A percentile compares a stretch with the other conserved stretches of the same genome.
Evolutionary conservation across 1,139 yeast species (phyloP).

Genomic region (Hansenula anomala): DNA sequence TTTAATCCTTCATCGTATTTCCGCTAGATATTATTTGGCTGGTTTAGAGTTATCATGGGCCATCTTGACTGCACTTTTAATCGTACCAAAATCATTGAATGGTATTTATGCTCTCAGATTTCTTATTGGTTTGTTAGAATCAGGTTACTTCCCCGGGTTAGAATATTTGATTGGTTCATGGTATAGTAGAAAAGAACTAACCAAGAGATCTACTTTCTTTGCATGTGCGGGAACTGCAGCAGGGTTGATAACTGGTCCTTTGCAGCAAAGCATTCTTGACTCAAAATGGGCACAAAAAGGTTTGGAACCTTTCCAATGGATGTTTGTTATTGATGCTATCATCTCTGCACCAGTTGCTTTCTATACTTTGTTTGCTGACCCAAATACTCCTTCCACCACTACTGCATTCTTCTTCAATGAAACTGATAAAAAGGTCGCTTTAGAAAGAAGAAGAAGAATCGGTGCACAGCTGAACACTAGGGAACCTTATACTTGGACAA

Average conservation of each 20-base stretch:
- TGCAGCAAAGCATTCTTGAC: conserved; percentile 37
- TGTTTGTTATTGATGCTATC: conserved; percentile 46
- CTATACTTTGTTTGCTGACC: conserved; percentile 35
- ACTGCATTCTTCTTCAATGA: conserved; percentile 30
- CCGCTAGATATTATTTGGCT: conserved; percentile 39
- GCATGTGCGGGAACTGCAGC: conserved; percentile 42
- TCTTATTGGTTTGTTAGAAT: conserved; percentile 47
- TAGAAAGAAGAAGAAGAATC: conserved; percentile 33
- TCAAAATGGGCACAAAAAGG: conserved; percentile 29
- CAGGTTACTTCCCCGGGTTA: conserved; percentile 52
- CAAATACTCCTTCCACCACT: conserved; percentile 36
- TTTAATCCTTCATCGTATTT: conserved; percentile 30
- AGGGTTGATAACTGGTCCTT: conserved; percentile 40
- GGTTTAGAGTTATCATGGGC: conserved; percentile 52
- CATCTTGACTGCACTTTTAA: conserved; percentile 42
- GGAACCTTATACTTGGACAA: conserved; percentile 33
- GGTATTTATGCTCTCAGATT: conserved; percentile 26
- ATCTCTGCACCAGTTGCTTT: conserved; percentile 43
- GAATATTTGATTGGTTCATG: conserved; percentile 34
- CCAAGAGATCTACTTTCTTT: conserved; percentile 44
- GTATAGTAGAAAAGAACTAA: conserved; percentile 37
- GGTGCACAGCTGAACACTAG: conserved; percentile 39
- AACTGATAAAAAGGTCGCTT: conserved; percentile 29
- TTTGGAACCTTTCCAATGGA: conserved; percentile 41
- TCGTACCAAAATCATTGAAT: conserved; percentile 34